These are phyloP conservation scores for Nitzschia sp. DNA, from an alignment of 108 stramenopile genomes.

Conservation along the genomic window DNA sequence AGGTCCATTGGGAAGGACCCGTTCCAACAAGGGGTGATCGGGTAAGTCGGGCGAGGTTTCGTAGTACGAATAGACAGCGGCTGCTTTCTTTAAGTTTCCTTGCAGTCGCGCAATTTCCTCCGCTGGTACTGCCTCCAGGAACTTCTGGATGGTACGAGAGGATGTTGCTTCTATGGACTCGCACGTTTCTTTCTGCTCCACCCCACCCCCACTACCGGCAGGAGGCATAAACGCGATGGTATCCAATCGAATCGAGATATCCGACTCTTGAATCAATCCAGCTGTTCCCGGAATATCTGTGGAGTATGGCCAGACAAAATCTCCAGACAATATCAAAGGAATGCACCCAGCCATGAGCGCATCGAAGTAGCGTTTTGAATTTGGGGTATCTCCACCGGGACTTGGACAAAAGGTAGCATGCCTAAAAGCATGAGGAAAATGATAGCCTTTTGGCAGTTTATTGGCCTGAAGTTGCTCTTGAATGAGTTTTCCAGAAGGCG, in stretches of 20 bases:
- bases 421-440: slow-evolving; percentile 31
- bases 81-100: slow-evolving; percentile 21
- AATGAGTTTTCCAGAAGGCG: slow-evolving; percentile 2
- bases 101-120: slow-evolving; percentile 39
- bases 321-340: slow-evolving; percentile 37
- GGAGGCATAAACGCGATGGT: slow-evolving; percentile 9
- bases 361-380: slow-evolving; percentile 66
- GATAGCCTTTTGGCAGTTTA: slow-evolving; percentile 16
- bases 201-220: neutral
- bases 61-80: slow-evolving; percentile 36
- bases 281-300: slow-evolving; percentile 1
- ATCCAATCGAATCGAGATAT: slow-evolving; percentile 20
- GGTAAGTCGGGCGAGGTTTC: slow-evolving; percentile 18
- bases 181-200: neutral
- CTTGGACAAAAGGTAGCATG: slow-evolving; percentile 53
- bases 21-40: slow-evolving; percentile 34
- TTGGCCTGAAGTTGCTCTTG: neutral
- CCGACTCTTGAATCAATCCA: neutral
- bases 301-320: slow-evolving; percentile 46
- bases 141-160: slow-evolving; percentile 2
- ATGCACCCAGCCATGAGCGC: slow-evolving; percentile 51
- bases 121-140: slow-evolving; percentile 24
- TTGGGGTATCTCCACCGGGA: slow-evolving; percentile 62
- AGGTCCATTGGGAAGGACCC: slow-evolving; percentile 40
- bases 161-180: neutral